Percentiles rank a stretch among this genome's conserved stretches.
phyloP scores from a whole-genome alignment of 192 early-diverging fungal species.

The Gamsiella multidivaricata region DNA sequence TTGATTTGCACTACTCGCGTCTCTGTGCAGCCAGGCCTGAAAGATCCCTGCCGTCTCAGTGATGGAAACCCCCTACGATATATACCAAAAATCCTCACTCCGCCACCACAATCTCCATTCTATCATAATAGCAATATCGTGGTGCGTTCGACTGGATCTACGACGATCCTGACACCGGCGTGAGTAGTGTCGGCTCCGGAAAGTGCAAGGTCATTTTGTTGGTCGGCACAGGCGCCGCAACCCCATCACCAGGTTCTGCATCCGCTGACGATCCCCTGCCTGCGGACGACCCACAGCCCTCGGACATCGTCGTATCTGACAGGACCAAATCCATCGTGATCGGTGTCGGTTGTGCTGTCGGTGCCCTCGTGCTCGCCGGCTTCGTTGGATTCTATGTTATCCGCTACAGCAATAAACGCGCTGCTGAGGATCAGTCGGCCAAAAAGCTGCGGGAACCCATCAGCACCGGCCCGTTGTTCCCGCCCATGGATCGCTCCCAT shows the following conservation, averaged over 20 bases:
- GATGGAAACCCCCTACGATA: too few relatives aligned
- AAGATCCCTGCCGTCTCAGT: too few relatives aligned
- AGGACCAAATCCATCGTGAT: constrained; percentile 44
- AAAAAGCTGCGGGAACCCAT: constrained; percentile 35
- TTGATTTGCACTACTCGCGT: too few relatives aligned
- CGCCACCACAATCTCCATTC: too few relatives aligned
- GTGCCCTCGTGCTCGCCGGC: constrained; percentile 28
- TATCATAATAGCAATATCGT: constrained; percentile 41
- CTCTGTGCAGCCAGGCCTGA: too few relatives aligned
- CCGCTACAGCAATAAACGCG: constrained; percentile 40
- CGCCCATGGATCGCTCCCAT: constrained; percentile 22
- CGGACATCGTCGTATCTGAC: constrained; percentile 16
- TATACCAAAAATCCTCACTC: too few relatives aligned
- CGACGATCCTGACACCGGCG: constrained; percentile 21
- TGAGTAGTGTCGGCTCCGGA: background rate
- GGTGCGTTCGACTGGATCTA: constrained; percentile 36
- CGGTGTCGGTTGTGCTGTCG: constrained; percentile 45
- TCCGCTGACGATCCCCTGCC: background rate
- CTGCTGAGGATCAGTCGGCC: constrained; percentile 6
- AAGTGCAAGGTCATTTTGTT: constrained; percentile 42
- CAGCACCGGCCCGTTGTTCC: constrained; percentile 30
- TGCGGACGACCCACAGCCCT: constrained; percentile 13
- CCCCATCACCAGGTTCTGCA: background rate
- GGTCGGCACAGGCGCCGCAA: background rate
- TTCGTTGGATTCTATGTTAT: constrained; percentile 43